phyloP scores from a whole-genome alignment of 1,139 yeast genomes.

The Hyphopichia wangnamkhiaoensis region DNA sequence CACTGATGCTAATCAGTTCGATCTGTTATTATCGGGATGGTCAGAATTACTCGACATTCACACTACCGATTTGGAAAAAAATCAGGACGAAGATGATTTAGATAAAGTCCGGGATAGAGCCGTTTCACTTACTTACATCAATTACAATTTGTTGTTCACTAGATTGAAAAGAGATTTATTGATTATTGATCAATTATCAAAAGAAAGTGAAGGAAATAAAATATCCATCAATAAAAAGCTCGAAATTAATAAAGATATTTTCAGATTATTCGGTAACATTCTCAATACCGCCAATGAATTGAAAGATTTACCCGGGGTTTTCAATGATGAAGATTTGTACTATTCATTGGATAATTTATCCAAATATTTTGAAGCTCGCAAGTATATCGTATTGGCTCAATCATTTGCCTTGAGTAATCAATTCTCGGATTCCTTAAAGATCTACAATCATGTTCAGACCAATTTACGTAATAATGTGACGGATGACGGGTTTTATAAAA shows the following conservation, averaged over 20 bases:
- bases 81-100: slow-evolving; percentile 45
- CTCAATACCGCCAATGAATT: slow-evolving; percentile 53
- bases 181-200: slow-evolving; percentile 38
- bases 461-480: slow-evolving; percentile 17
- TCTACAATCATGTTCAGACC: slow-evolving; percentile 39
- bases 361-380: slow-evolving; percentile 46
- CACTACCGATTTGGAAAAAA: slow-evolving; percentile 45
- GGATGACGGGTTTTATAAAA: slow-evolving; percentile 19
- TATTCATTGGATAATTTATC: slow-evolving; percentile 53
- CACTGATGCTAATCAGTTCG: slow-evolving; percentile 30
- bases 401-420: slow-evolving; percentile 49
- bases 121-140: slow-evolving; percentile 71
- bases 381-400: slow-evolving; percentile 48
- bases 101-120: slow-evolving; percentile 71
- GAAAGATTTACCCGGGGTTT: slow-evolving; percentile 86
- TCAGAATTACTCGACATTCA: slow-evolving; percentile 46
- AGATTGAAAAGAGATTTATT: slow-evolving; percentile 71
- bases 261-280: slow-evolving; percentile 53
- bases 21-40: slow-evolving; percentile 38
- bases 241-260: slow-evolving; percentile 43
- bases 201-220: slow-evolving; percentile 13
- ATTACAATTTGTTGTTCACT: slow-evolving; percentile 64
- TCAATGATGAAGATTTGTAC: slow-evolving; percentile 72
- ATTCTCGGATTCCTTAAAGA: slow-evolving; percentile 56
- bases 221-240: slow-evolving; percentile 22